phyloP scores from a whole-genome alignment of 192 early-diverging fungal species.

The Coemansia guatemalensis region DNA sequence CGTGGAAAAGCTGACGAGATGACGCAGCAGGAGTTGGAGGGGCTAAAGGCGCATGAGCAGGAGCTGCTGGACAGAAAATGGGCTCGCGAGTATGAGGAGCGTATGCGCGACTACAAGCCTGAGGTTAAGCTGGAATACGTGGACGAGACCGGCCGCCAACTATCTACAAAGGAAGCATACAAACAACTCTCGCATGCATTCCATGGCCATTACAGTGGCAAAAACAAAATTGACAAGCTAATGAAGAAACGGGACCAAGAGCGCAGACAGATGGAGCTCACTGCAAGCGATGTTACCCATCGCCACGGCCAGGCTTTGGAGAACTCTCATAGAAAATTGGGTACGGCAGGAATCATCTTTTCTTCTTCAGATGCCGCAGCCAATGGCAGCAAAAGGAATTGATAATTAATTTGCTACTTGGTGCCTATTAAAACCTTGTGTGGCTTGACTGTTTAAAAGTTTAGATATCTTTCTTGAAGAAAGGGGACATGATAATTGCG shows the following conservation, averaged over 20 bases:
- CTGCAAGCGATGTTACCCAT: conserved; percentile 72
- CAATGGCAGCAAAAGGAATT: background rate
- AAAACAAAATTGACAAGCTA: conserved; percentile 91
- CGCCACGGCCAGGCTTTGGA: conserved; percentile 70
- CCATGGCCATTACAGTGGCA: conserved; percentile 92
- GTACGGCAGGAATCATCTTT: conserved; percentile 80
- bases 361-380: conserved; percentile 63
- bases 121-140: conserved; percentile 87
- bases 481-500: too few relatives aligned
- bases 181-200: conserved; percentile 89
- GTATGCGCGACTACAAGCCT: conserved; percentile 89
- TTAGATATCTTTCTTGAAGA: too few relatives aligned
- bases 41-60: conserved; percentile 43
- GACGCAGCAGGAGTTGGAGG: conserved; percentile 37
- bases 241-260: conserved; percentile 82
- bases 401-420: background rate
- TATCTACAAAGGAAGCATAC: conserved; percentile 91
- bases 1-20: conserved; percentile 50
- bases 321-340: conserved; percentile 66
- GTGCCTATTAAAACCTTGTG: too few relatives aligned
- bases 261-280: conserved; percentile 70
- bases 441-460: too few relatives aligned
- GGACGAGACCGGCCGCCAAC: conserved; percentile 80
- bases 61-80: conserved; percentile 60
- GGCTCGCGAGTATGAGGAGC: conserved; percentile 72